phyloP scores from a whole-genome alignment of 345 rosid genomes.

The Psidium friedrichsthalianum region DNA sequence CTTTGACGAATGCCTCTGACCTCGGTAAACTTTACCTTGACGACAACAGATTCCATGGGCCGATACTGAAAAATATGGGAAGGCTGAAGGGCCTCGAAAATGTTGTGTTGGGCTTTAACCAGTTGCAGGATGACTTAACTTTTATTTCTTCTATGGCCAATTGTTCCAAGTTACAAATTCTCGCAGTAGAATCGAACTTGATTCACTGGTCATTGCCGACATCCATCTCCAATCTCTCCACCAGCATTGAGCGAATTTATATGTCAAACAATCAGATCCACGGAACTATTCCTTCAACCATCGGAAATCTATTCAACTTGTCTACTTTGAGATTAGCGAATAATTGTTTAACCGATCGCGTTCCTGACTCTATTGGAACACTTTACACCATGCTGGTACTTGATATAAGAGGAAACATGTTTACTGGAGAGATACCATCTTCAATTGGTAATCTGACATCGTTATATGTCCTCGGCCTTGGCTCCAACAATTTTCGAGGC shows the following conservation, averaged over 20 bases:
- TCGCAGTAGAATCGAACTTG: background rate
- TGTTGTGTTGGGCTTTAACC: fast-evolving
- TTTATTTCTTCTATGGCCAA: background rate
- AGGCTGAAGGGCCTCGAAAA: background rate
- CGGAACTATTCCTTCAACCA: background rate
- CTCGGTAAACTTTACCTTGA: fast-evolving
- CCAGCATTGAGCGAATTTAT: fast-evolving
- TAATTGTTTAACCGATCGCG: too few species aligned
- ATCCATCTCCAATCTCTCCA: background rate
- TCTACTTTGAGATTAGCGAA: too few species aligned
- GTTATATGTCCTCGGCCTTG: too few species aligned
- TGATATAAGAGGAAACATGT: too few species aligned
- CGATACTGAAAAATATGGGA: background rate
- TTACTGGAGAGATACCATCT: too few species aligned
- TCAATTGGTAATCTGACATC: too few species aligned
- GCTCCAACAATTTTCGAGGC: too few species aligned
- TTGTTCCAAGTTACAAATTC: background rate
- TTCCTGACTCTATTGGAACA: too few species aligned
- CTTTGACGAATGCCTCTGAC: background rate
- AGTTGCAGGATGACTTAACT: background rate
- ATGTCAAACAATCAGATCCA: fast-evolving
- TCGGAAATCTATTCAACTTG: background rate
- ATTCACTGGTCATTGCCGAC: background rate
- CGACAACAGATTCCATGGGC: fast-evolving
- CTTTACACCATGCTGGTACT: too few species aligned